A percentile compares a stretch with the other conserved stretches of the same genome.
phyloP scores from a whole-genome alignment of 2,329 filamentous ascomycete species.

The Botrytis hyacinthi region DNA sequence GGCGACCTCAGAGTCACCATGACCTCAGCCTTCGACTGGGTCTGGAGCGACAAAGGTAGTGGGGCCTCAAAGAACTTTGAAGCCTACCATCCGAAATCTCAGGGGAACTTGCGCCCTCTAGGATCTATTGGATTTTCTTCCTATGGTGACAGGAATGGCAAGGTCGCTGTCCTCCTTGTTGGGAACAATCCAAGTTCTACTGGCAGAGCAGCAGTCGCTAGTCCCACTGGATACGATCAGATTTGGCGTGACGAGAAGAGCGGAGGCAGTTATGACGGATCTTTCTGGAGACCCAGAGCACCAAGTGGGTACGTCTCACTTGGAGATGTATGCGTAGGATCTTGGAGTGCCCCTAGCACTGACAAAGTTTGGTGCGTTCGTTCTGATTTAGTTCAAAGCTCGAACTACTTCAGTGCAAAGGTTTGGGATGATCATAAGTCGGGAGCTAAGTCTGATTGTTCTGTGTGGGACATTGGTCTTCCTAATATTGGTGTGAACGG shows the following conservation, averaged over 20 bases:
- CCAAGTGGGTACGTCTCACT: background rate
- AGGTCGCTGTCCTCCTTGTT: background rate
- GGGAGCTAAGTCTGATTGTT: background rate
- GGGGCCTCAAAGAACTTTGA: background rate
- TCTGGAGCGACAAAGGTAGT: background rate
- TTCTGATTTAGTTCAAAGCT: background rate
- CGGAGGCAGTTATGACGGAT: background rate
- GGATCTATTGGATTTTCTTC: background rate
- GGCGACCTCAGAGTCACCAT: conserved; percentile 5
- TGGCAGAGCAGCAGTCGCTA: background rate
- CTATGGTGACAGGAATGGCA: background rate
- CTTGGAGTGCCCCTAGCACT: background rate
- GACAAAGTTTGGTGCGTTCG: background rate
- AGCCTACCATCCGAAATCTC: background rate
- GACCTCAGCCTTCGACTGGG: background rate
- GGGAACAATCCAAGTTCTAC: background rate
- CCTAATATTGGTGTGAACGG: background rate
- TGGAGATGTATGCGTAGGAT: background rate
- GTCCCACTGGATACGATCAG: background rate
- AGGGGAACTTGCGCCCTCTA: background rate
- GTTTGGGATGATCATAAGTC: background rate
- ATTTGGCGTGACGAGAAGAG: background rate
- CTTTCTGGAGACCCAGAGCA: conserved; percentile 1
- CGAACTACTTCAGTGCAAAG: background rate
- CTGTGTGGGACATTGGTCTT: background rate